Evolutionary conservation across 768 basidiomycete genomes (phyloP), one percentile per base, ranked within the genome.

Genomic region (Pisolithus microcarpus): DNA sequence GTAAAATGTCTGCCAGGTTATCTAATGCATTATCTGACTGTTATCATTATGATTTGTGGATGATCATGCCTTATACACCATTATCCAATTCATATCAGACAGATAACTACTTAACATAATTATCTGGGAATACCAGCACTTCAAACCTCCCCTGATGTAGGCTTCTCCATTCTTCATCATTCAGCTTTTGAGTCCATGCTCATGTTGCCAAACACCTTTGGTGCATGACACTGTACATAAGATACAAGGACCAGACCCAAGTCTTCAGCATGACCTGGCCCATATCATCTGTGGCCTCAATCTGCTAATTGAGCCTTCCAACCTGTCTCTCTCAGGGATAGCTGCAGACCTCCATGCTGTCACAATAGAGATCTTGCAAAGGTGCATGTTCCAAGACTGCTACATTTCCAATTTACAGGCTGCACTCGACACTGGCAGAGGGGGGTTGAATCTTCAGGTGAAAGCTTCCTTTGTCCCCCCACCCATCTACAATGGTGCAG

Each of bases 301-400:
- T 1, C 69, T 72, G 0, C 48, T 85, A 24, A 56, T 69, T 0
- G 57, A 69, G 0, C 77, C 81, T 0, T 26, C 66, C 4, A 64
- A 75, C 23, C 65, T 69, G 1, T 59, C 67, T 0, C 61, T 90
- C 9, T 68, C 73, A 3, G 81, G 84, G 0, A 80, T 91, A 43
- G 79, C 91, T 1, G 86, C 87, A 0, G 87, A 91, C 63, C 66
- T 93, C n/a, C 77, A 88, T 16, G 85, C 86, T 0, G 85, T 93
- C 0, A 85, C 88, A 0, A 89, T 93, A 44, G 91, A 92, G 60
- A 91, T 93, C 55, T 85, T 85, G 50, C 88, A 90, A 65, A 68
- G 91, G 5, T 71, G 91, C 19, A 83, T 85, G 0, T 93, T 93
- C 67, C 91, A 93, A 64, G 81, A 88, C 55, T 72, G 86, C 8